Base-by-base conservation (phyloP, 345 rosid species). In the Murraya koenigii region DNA sequence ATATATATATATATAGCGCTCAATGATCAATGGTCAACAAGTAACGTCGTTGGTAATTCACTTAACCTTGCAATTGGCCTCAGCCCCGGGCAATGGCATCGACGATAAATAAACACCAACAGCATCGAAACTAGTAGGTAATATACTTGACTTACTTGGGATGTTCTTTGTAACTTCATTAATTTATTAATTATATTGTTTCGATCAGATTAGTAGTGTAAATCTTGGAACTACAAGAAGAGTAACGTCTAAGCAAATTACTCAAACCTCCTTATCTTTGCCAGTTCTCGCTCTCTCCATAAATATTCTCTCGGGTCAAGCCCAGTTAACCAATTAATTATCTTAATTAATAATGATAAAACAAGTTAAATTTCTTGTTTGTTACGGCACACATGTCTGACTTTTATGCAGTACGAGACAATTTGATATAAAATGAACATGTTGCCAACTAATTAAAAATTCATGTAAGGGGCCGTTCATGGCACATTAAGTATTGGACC, bases 161-260 rank as follows among this genome's bases (percentile, higher is more conserved):
- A 44, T 44, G 49, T 44, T 44, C 15, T 44, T 3, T 5, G 20
- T 17, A 52, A 52, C 10, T 7, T 58, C 11, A 22, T 23, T 58
- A 8, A 22, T 58, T 2, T 7, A n/a, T 23, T 58, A 58, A 58
- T 58, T n/a, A 58, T 58, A 58, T 58, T 22, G 61, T 58, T 58
- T 22, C n/a, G 20, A 17, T 17, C 28, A n/a, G 66, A 30, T 62
- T 35, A 26, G 33, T 30, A 7, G 20, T 62, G 15, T 60, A 23
- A 25, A 4, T 71, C 52, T 76, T 64, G 82, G 39, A 70, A 75
- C 14, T 41, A 7, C 15, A 75, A 74, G 69, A 74, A 69, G 84
- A 82, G 82, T 82, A 17, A 66, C 79, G 85, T 78, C 59, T 58
- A 82, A 75, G 82, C 64, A 67, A 74, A 33, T 35, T 11, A 17